These are phyloP conservation scores for Podospora pseudopauciseta DNA, from an alignment of 495 filamentous ascomycete species.

Conservation along the genomic window DNA sequence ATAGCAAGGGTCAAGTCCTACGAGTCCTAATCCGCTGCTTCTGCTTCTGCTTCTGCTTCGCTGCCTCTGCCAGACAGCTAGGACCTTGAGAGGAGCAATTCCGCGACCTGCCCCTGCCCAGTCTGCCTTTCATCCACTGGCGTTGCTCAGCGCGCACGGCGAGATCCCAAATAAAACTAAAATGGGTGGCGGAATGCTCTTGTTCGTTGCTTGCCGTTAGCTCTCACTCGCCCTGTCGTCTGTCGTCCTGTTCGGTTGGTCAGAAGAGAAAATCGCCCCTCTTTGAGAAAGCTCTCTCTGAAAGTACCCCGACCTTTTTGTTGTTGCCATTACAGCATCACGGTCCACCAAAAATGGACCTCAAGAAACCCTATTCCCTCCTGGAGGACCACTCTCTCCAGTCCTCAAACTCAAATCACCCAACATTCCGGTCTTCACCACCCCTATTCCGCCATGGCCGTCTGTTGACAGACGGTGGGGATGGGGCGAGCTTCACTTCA, in stretches of 20 bases:
- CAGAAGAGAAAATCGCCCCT: conserved; percentile 4
- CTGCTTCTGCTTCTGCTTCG: conserved; percentile 7
- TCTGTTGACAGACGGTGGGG: not conserved
- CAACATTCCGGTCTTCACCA: conserved; percentile 13
- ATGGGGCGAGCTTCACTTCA: conserved; percentile 1
- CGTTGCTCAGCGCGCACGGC: conserved; percentile 12
- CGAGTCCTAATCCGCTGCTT: conserved; percentile 17
- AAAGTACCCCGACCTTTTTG: not conserved
- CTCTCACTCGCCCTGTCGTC: not conserved
- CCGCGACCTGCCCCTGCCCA: conserved; percentile 11
- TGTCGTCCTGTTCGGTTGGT: not conserved
- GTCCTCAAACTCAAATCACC: conserved; percentile 8
- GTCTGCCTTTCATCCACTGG: conserved; percentile 3
- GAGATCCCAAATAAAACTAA: conserved; percentile 30
- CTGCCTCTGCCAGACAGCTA: conserved; percentile 13
- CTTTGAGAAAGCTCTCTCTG: not conserved
- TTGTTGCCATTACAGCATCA: not conserved
- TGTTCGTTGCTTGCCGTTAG: conserved; percentile 13
- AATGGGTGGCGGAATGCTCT: conserved; percentile 35
- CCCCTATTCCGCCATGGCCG: conserved; percentile 16
- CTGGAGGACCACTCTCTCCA: conserved; percentile 30
- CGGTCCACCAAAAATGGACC: conserved; percentile 25
- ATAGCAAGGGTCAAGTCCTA: conserved; percentile 23
- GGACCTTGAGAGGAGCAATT: conserved; percentile 26
- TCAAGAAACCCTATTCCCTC: conserved; percentile 32